Evolutionary conservation across 2,329 filamentous ascomycete genomes (phyloP), one percentile per base, ranked within the genome.

Genomic region (Pseudodiploospora longispora): DNA sequence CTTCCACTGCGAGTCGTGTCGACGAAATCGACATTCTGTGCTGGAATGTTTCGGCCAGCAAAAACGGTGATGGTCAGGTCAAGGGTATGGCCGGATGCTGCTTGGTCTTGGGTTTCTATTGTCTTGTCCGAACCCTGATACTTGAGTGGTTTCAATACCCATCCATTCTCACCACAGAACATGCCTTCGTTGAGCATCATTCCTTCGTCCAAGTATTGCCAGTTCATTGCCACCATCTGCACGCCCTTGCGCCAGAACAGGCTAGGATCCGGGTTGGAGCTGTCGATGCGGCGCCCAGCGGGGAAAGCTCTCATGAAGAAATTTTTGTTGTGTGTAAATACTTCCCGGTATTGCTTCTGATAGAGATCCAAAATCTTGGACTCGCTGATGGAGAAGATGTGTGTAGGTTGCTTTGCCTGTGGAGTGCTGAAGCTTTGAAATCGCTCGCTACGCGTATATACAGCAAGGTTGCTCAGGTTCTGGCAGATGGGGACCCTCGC

Each of bases 181-280:
- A 98, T 97, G 59, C 86, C 93, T 57, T 95, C 85, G 59, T 97
- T 97, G 59, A 98, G 78, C 72, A 97, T 94, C 78, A 96, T 94
- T 36, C 87, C 87, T 45, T 93, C 80, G 60, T 97, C 91, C 53
- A 90, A 85, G 3, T 85, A 91, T 65, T 98, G 93, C 91, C 93
- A 97, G 62, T 98, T 98, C 63, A 97, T 76, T 12, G 93, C 91
- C 5, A 88, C 90, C 91, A 98, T 97, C 64, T 98, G 93, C 19
- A 96, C 90, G 29, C 93, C 93, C 42, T 87, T 82, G 40, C 89
- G 82, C 93, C 93, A 98, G 60, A 89, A 94, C 36, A 81, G 81
- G 50, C 89, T 82, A 1, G 93, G 93, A 56, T 97, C 90, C 35
- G 93, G 93, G 60, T 98, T 98, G n/a, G 86, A 87, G 37, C 90